phyloP scores from a whole-genome alignment of 2,329 filamentous ascomycete genomes.

The Boeremia lycopersici region DNA sequence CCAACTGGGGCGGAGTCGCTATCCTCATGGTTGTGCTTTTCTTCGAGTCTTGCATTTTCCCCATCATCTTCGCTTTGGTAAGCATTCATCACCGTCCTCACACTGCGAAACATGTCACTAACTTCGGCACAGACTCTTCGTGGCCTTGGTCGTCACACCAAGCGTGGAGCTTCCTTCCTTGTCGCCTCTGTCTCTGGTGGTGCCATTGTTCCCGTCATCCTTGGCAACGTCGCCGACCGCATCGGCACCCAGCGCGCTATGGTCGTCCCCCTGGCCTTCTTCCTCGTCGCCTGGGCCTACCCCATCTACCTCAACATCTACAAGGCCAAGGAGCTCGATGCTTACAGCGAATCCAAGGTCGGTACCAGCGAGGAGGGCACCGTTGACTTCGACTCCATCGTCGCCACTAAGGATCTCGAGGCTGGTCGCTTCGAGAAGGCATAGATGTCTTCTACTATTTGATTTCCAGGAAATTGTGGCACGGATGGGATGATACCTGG shows the following conservation, averaged over 20 bases:
- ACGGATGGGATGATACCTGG: conserved; percentile 12
- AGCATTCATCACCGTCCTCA: neutral
- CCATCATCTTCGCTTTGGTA: conserved; percentile 46
- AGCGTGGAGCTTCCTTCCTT: conserved; percentile 48
- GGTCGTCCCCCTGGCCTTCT: conserved; percentile 46
- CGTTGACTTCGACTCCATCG: conserved; percentile 33
- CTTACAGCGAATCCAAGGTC: conserved; percentile 42
- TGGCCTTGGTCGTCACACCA: conserved; percentile 48
- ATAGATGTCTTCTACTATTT: conserved; percentile 1
- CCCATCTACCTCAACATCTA: conserved; percentile 46
- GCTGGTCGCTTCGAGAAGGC: conserved; percentile 27
- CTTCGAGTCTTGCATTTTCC: conserved; percentile 49
- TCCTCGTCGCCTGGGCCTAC: conserved; percentile 41
- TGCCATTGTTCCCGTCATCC: conserved; percentile 44
- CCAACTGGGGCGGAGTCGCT: conserved; percentile 46
- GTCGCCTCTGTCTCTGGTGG: conserved; percentile 47
- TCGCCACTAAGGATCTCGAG: conserved; percentile 34
- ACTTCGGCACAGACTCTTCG: conserved; percentile 28
- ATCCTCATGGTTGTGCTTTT: conserved; percentile 48
- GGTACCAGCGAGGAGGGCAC: conserved; percentile 28
- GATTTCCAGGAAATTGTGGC: conserved; percentile 2
- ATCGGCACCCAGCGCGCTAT: conserved; percentile 44
- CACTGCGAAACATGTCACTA: neutral
- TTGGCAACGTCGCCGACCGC: conserved; percentile 44
- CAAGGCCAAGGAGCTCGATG: conserved; percentile 45